A percentile compares a stretch with the other conserved stretches of the same genome.
Conservation (phyloP, 2,329 filamentous ascomycete species). For the Penicillium sp. region DNA sequence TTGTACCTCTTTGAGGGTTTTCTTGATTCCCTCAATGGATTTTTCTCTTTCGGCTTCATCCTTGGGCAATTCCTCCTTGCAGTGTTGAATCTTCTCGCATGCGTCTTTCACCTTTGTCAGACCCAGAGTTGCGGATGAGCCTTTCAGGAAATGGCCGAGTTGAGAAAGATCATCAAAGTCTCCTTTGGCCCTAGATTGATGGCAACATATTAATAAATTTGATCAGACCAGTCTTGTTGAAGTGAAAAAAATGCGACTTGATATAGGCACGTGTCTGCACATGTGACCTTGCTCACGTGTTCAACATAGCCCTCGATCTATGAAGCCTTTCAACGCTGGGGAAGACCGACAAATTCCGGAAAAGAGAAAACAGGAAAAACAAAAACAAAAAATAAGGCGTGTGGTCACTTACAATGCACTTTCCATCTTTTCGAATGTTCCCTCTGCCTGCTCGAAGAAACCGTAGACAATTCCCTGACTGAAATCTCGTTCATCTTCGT, state of each 20-base stretch:
- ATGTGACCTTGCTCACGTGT: constrained; percentile 13
- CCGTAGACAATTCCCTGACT: constrained; percentile 82
- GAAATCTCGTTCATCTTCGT: constrained; percentile 81
- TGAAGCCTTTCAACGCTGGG: not conserved
- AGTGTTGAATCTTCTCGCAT: constrained; percentile 94
- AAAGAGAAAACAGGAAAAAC: too few species aligned
- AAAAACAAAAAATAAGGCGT: not conserved
- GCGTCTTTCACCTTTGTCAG: constrained; percentile 85
- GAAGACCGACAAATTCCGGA: not conserved
- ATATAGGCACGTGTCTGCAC: constrained; percentile 4
- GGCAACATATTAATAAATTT: not conserved
- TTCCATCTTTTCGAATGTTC: constrained; percentile 84
- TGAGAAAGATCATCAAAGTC: constrained; percentile 73
- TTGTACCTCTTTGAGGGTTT: constrained; percentile 69
- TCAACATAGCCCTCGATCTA: not conserved
- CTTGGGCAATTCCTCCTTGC: constrained; percentile 64
- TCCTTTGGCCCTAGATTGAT: constrained; percentile 47
- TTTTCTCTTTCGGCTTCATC: constrained; percentile 61
- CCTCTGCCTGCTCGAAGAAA: constrained; percentile 87
- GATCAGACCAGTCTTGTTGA: not conserved
- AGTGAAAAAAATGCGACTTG: not conserved
- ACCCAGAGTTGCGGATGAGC: constrained; percentile 90
- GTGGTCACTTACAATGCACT: constrained; percentile 65
- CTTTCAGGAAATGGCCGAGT: constrained; percentile 94
- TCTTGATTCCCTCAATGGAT: constrained; percentile 66